These are phyloP conservation scores for Moesziomyces antarcticus DNA, from an alignment of 1,284 basidiomycete genomes.

Conservation along the genomic window DNA sequence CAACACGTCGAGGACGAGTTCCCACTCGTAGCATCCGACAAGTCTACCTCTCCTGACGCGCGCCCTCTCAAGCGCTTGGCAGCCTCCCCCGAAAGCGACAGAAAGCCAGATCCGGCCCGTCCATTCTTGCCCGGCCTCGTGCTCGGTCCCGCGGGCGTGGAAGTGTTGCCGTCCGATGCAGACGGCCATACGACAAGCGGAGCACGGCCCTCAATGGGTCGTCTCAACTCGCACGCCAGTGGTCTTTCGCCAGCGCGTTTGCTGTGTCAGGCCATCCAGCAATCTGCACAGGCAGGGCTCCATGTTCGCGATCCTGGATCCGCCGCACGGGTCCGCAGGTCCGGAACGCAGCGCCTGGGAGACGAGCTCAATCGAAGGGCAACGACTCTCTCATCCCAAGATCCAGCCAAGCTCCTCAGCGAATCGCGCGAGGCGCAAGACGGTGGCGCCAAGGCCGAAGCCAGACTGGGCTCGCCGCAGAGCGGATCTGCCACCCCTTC, in stretches of 20 bases:
- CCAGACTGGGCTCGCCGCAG: slow-evolving; percentile 14
- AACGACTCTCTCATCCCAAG: slow-evolving; percentile 7
- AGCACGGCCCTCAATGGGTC: slow-evolving; percentile 21
- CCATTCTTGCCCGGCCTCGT: slow-evolving; percentile 25
- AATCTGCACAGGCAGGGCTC: slow-evolving; percentile 43
- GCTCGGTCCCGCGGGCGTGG: slow-evolving; percentile 34
- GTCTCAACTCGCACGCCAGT: slow-evolving; percentile 41
- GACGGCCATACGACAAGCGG: neutral
- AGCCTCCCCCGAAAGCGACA: slow-evolving; percentile 12
- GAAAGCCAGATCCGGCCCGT: neutral
- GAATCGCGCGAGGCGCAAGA: slow-evolving; percentile 9
- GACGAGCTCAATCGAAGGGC: slow-evolving; percentile 26
- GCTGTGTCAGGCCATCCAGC: slow-evolving; percentile 49
- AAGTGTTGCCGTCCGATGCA: slow-evolving; percentile 10
- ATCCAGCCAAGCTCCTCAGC: neutral
- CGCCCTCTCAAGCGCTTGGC: slow-evolving; percentile 26
- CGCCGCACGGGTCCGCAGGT: slow-evolving; percentile 5
- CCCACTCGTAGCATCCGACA: slow-evolving; percentile 22
- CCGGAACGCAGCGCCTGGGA: slow-evolving; percentile 23
- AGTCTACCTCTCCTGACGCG: slow-evolving; percentile 11
- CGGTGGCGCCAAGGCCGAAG: slow-evolving; percentile 4
- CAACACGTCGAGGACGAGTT: slow-evolving; percentile 36
- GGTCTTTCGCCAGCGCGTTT: slow-evolving; percentile 46
- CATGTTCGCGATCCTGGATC: slow-evolving; percentile 41
- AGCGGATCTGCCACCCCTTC: slow-evolving; percentile 35